Evolutionary conservation across 164 flowering plant species (phyloP).

Genomic region (Malania oleifera): DNA sequence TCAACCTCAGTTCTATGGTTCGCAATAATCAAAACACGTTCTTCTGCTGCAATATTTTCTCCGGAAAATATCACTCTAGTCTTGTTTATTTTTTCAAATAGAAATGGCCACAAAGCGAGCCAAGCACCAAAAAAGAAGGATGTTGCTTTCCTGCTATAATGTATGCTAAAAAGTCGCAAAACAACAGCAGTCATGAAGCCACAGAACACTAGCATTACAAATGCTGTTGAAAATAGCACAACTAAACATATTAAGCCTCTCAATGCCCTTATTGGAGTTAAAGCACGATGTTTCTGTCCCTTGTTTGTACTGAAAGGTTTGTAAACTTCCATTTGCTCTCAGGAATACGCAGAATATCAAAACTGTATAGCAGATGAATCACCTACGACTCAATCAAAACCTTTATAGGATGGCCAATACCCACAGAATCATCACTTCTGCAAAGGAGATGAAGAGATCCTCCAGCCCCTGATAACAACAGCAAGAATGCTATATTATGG

Average conservation of each 20-base stretch:
- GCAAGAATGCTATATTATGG: neutral
- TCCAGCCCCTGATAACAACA: neutral
- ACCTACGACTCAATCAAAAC: neutral
- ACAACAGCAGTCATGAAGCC: neutral
- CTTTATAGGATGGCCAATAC: neutral
- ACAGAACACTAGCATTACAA: neutral
- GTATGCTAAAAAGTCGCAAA: conserved; percentile 6
- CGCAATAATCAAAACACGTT: conserved; percentile 3
- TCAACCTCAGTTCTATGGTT: conserved; percentile 13
- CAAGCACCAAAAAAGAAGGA: conserved; percentile 3
- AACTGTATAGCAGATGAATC: neutral
- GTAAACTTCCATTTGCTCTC: neutral
- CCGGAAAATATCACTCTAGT: conserved; percentile 4
- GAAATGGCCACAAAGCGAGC: conserved; percentile 7
- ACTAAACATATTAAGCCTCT: conserved; percentile 3
- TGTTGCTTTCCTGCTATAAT: conserved; percentile 3
- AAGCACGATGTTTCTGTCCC: too few species aligned
- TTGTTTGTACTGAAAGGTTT: neutral
- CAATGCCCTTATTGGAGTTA: neutral
- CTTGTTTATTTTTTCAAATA: conserved; percentile 6
- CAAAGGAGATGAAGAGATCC: neutral
- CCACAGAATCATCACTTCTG: neutral
- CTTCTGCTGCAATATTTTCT: neutral
- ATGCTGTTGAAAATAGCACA: conserved; percentile 1
- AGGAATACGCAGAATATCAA: neutral